Conservation (phyloP, 1,284 basidiomycete genomes). For the Moesziomyces parantarcticus region DNA sequence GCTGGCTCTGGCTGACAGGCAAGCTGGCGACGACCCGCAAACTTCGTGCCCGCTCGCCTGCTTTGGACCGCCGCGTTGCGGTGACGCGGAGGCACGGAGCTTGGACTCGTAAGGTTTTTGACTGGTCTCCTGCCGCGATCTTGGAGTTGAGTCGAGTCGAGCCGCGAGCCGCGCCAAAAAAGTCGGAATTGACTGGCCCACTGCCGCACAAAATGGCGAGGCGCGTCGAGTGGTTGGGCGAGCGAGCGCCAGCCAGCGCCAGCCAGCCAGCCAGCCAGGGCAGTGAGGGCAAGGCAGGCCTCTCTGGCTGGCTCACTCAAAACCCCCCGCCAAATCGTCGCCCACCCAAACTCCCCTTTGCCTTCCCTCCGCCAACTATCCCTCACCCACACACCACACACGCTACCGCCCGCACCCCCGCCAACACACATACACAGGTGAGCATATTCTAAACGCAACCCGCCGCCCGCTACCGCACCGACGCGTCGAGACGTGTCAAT, state of each 20-base stretch:
- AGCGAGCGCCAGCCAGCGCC: not conserved
- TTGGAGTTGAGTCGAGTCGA: not conserved
- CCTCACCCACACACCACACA: slow-evolving; percentile 38
- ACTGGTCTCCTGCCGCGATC: slow-evolving; percentile 26
- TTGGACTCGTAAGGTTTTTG: not conserved
- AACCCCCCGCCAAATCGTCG: slow-evolving; percentile 32
- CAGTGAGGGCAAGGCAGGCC: not conserved
- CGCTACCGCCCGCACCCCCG: slow-evolving; percentile 13
- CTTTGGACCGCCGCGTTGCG: not conserved
- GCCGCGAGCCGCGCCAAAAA: not conserved
- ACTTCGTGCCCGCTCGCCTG: slow-evolving; percentile 7
- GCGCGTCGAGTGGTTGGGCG: not conserved
- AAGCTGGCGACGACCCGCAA: not conserved
- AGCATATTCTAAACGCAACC: slow-evolving; percentile 39
- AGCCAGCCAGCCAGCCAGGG: not conserved
- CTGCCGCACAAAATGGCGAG: not conserved
- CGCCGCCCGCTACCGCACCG: slow-evolving; percentile 14
- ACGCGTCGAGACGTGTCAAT: slow-evolving; percentile 45
- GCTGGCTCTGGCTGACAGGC: not conserved
- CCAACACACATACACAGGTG: slow-evolving; percentile 30
- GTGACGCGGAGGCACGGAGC: not conserved
- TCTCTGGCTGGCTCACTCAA: slow-evolving; percentile 33
- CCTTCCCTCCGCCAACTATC: slow-evolving; percentile 34
- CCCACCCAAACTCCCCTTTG: slow-evolving; percentile 33
- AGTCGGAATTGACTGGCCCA: not conserved